phyloP scores from a whole-genome alignment of 2,329 filamentous ascomycete species.

The Diaporthe caulivora region DNA sequence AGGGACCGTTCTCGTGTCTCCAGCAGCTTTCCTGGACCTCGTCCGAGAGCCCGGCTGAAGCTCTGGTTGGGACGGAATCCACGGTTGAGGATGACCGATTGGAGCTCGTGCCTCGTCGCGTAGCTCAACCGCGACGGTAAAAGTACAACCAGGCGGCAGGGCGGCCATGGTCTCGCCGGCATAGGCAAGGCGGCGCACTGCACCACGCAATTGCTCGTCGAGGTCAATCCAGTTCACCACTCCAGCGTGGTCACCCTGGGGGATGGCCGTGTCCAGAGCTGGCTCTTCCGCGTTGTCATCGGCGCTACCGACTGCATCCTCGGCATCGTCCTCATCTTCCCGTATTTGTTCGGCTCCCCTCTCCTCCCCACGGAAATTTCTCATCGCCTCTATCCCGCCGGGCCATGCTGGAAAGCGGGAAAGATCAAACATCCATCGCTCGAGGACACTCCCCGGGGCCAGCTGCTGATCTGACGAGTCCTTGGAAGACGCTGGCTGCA shows the following conservation, averaged over 20 bases:
- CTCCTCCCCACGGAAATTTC: constrained; percentile 44
- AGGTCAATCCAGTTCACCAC: constrained; percentile 69
- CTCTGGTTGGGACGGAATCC: constrained; percentile 68
- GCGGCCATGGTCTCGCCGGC: constrained; percentile 67
- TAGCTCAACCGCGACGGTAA: constrained; percentile 81
- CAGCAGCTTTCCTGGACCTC: constrained; percentile 49
- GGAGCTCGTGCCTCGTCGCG: constrained; percentile 70
- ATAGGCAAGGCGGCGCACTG: constrained; percentile 72
- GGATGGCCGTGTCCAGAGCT: constrained; percentile 29
- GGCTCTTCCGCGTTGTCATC: constrained; percentile 33
- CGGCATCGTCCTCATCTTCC: constrained; percentile 42
- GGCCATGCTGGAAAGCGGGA: constrained; percentile 62
- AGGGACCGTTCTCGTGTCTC: constrained; percentile 59
- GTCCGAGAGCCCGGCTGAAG: constrained; percentile 55
- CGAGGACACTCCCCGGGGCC: constrained; percentile 58
- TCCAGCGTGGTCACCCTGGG: constrained; percentile 38
- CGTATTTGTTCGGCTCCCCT: constrained; percentile 40
- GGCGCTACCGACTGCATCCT: constrained; percentile 36
- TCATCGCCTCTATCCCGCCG: constrained; percentile 49
- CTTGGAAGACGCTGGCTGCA: constrained; percentile 41
- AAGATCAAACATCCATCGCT: constrained; percentile 73
- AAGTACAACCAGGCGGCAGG: constrained; percentile 76
- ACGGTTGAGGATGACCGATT: constrained; percentile 71
- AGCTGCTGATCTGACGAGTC: constrained; percentile 36
- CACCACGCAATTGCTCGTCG: constrained; percentile 79